Evolutionary conservation across 192 early-diverging fungal species (phyloP).

Genomic region (Backusella tarrabulga): DNA sequence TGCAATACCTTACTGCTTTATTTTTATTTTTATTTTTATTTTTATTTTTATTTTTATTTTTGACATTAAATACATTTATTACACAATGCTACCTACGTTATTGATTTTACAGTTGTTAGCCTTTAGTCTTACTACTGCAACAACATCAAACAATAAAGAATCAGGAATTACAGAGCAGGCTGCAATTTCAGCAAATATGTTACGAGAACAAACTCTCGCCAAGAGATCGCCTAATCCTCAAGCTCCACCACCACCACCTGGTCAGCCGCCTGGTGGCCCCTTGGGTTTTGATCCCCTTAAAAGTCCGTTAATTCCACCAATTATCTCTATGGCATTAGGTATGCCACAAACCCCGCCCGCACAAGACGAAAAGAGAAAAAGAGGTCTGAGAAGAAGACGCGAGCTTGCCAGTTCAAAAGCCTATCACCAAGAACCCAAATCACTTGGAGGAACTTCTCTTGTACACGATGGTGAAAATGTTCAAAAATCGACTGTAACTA

Average conservation of each 20-base stretch:
- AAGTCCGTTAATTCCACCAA: background rate
- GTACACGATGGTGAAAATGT: background rate
- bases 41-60: background rate
- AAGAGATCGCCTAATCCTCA: background rate
- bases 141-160: background rate
- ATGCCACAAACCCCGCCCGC: background rate
- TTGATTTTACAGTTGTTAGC: background rate
- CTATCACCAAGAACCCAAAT: background rate
- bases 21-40: background rate
- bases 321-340: background rate
- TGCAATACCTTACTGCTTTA: background rate
- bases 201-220: background rate
- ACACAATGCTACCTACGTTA: background rate
- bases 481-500: background rate
- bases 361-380: background rate
- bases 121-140: background rate
- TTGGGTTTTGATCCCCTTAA: background rate
- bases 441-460: background rate
- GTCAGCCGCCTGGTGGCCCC: background rate
- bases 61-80: background rate
- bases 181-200: conserved; percentile 1
- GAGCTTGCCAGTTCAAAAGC: background rate
- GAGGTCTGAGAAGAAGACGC: background rate
- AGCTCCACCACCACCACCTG: background rate
- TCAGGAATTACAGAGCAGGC: background rate